Conservation (phyloP, 2,329 filamentous ascomycete species). For the Sclerotinia minor region DNA sequence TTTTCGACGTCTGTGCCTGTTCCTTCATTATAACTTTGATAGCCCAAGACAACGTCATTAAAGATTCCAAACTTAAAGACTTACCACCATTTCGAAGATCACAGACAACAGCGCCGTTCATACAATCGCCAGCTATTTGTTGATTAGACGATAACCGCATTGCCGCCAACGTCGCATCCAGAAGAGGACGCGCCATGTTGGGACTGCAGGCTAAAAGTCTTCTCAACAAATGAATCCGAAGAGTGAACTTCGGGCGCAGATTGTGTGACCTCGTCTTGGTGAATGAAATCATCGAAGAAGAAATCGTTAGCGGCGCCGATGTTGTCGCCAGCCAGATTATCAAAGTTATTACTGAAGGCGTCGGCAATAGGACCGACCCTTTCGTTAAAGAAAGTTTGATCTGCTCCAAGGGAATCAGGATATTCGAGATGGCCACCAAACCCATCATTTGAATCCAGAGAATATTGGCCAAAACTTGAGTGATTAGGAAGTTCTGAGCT, state of each 20-base stretch:
- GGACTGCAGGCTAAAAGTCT: conserved; percentile 70
- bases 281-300: conserved; percentile 53
- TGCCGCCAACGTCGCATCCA: conserved; percentile 72
- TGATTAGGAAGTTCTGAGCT: conserved; percentile 52
- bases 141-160: conserved; percentile 68
- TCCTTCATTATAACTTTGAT: conserved; percentile 38
- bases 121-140: conserved; percentile 40
- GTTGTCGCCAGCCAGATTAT: conserved; percentile 66
- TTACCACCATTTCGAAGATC: conserved; percentile 32
- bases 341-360: conserved; percentile 63
- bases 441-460: conserved; percentile 62
- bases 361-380: conserved; percentile 73
- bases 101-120: conserved; percentile 36
- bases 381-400: conserved; percentile 76
- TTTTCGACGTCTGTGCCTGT: conserved; percentile 31
- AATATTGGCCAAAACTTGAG: conserved; percentile 52
- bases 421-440: conserved; percentile 61
- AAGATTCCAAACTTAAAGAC: conserved; percentile 38
- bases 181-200: conserved; percentile 70
- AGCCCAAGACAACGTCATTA: conserved; percentile 42
- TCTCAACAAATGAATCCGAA: conserved; percentile 43
- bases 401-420: conserved; percentile 67
- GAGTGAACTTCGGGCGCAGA: conserved; percentile 41
- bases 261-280: conserved; percentile 48
- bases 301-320: conserved; percentile 53